phyloP scores from a whole-genome alignment of 305 asterid genomes.

The Fraxinus xanthoxyloides region DNA sequence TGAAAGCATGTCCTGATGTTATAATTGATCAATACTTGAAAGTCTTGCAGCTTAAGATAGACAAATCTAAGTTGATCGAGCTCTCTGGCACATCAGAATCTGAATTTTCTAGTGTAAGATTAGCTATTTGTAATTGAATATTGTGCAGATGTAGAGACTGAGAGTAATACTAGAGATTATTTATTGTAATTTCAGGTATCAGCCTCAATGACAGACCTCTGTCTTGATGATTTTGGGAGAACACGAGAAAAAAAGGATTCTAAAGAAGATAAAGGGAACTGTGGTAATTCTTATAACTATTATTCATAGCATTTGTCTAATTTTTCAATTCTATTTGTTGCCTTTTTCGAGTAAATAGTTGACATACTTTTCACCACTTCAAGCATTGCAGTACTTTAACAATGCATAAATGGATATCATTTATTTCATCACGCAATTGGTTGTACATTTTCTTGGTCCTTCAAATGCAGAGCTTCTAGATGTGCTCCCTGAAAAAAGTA shows the following conservation, averaged over 20 bases:
- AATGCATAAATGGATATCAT: not conserved
- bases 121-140: not conserved
- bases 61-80: slow-evolving; percentile 72
- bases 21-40: slow-evolving; percentile 11
- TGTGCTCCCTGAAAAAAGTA: slow-evolving; percentile 75
- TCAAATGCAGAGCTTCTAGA: slow-evolving; percentile 62
- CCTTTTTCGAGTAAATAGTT: not conserved
- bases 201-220: slow-evolving; percentile 78
- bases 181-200: slow-evolving; percentile 49
- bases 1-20: not conserved
- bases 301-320: not conserved
- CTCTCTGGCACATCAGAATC: slow-evolving; percentile 89
- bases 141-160: not conserved
- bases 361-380: not conserved
- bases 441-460: not conserved
- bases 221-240: slow-evolving; percentile 74
- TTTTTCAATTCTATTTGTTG: not conserved
- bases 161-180: not conserved
- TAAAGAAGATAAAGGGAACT: slow-evolving; percentile 65
- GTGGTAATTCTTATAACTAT: slow-evolving; percentile 46
- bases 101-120: slow-evolving; percentile 70
- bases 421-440: not conserved
- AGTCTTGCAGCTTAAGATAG: slow-evolving; percentile 73
- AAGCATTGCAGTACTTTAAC: not conserved
- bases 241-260: slow-evolving; percentile 75